Evolutionary conservation across 805 yeast genomes (phyloP).

Genomic region (Ogataea glucozyma): DNA sequence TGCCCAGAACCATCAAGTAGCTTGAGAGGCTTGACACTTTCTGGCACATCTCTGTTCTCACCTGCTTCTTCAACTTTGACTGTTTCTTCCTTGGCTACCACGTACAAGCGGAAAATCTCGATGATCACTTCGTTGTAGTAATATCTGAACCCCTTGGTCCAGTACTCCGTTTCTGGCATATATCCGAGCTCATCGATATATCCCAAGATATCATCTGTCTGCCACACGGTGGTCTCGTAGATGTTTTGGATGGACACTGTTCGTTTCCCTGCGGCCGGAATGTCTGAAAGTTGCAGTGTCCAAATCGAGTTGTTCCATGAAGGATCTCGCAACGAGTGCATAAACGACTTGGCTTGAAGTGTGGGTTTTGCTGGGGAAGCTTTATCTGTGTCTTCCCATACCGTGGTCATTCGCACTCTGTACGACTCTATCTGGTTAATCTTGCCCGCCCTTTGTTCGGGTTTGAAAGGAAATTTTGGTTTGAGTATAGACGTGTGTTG

Average conservation of each 20-base stretch:
- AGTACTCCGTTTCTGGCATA: constrained; percentile 58
- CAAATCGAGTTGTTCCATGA: constrained; percentile 41
- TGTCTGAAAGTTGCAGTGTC: constrained; percentile 67
- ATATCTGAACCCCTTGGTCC: constrained; percentile 61
- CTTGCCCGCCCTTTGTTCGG: constrained; percentile 56
- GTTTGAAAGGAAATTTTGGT: constrained; percentile 53
- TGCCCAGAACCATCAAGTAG: constrained; percentile 53
- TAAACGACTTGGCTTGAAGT: constrained; percentile 19
- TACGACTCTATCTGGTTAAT: constrained; percentile 59
- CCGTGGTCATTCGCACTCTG: constrained; percentile 48
- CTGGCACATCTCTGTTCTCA: background rate
- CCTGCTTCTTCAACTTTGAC: constrained; percentile 12
- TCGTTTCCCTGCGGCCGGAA: constrained; percentile 73
- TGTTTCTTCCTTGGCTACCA: constrained; percentile 32
- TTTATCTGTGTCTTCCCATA: constrained; percentile 39
- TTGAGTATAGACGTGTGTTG: constrained; percentile 51
- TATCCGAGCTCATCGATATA: constrained; percentile 70
- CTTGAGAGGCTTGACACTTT: constrained; percentile 8
- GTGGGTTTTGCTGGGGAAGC: background rate
- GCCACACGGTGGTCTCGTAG: constrained; percentile 56
- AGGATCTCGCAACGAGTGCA: constrained; percentile 13
- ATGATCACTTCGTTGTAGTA: constrained; percentile 62
- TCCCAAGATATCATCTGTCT: constrained; percentile 47
- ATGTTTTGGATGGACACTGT: constrained; percentile 67
- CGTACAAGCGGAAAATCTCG: constrained; percentile 52